A percentile compares a stretch with the other conserved stretches of the same genome.
These are phyloP conservation scores for Prunus fruticosa DNA, from an alignment of 306 rosid species.

Conservation along the genomic window DNA sequence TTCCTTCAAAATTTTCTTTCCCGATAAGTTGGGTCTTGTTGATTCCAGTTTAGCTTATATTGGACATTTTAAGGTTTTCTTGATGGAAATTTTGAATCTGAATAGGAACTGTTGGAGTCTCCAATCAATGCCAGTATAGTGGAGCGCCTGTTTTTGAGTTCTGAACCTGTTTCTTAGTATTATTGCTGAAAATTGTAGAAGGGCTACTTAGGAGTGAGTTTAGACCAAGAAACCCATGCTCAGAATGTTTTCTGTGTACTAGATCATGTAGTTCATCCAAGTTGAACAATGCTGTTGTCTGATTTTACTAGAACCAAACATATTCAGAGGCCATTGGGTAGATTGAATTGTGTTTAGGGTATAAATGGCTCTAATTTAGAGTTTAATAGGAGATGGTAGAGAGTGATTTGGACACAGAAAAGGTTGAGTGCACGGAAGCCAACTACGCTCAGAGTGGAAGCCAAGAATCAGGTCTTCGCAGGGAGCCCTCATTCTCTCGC, in stretches of 20 bases:
- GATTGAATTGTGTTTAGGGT: conserved; percentile 15
- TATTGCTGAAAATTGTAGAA: background rate
- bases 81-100: conserved; percentile 17
- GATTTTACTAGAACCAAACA: conserved; percentile 27
- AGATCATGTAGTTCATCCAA: conserved; percentile 18
- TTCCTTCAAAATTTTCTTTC: background rate
- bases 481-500: conserved; percentile 70
- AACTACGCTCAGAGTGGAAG: conserved; percentile 28
- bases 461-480: conserved; percentile 38
- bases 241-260: conserved; percentile 9
- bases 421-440: conserved; percentile 30
- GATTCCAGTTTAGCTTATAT: conserved; percentile 5
- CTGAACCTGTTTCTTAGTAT: conserved; percentile 13
- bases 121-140: conserved; percentile 18
- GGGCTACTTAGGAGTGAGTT: conserved; percentile 7
- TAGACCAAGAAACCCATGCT: conserved; percentile 17
- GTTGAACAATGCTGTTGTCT: conserved; percentile 20
- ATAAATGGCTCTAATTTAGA: conserved; percentile 36
- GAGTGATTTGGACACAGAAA: conserved; percentile 46
- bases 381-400: conserved; percentile 54
- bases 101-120: conserved; percentile 28
- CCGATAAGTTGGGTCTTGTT: background rate
- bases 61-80: conserved; percentile 9
- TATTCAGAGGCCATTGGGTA: conserved; percentile 24
- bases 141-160: conserved; percentile 18